Conservation (phyloP, 1,284 basidiomycete genomes). For the Malassezia japonica region DNA sequence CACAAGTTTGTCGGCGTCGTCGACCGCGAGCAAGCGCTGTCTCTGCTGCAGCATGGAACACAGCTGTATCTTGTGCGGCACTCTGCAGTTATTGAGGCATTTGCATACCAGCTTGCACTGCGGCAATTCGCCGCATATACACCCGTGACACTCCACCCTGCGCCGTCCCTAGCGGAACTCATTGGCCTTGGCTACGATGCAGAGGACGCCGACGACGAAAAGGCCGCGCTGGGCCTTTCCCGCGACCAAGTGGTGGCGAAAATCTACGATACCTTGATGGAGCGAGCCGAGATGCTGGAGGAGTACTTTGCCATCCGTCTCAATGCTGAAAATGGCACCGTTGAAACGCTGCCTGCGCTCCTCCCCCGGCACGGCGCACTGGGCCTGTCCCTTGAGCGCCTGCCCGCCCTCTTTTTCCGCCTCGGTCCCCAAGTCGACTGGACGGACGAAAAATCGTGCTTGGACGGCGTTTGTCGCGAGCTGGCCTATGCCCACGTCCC, state of each 20-base stretch:
- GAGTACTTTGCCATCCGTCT: conserved; percentile 74
- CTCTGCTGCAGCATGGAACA: conserved; percentile 77
- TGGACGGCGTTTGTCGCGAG: conserved; percentile 73
- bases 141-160: conserved; percentile 68
- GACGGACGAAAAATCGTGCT: conserved; percentile 74
- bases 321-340: conserved; percentile 55
- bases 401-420: conserved; percentile 35
- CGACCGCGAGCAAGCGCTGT: conserved; percentile 63
- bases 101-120: conserved; percentile 87
- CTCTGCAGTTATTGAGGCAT: conserved; percentile 59
- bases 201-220: conserved; percentile 52
- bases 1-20: conserved; percentile 91
- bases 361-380: conserved; percentile 73
- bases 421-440: conserved; percentile 65
- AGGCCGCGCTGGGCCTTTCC: conserved; percentile 31
- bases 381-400: conserved; percentile 63
- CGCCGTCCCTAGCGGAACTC: conserved; percentile 64
- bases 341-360: conserved; percentile 70
- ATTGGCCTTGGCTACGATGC: conserved; percentile 68
- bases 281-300: conserved; percentile 69
- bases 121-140: conserved; percentile 76
- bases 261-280: conserved; percentile 44
- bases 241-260: conserved; percentile 55
- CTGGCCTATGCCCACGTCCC: conserved; percentile 52
- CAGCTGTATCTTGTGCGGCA: conserved; percentile 84